These are phyloP conservation scores for Hygrophorus pudorinus DNA, from an alignment of 768 basidiomycete species.

Conservation along the genomic window DNA sequence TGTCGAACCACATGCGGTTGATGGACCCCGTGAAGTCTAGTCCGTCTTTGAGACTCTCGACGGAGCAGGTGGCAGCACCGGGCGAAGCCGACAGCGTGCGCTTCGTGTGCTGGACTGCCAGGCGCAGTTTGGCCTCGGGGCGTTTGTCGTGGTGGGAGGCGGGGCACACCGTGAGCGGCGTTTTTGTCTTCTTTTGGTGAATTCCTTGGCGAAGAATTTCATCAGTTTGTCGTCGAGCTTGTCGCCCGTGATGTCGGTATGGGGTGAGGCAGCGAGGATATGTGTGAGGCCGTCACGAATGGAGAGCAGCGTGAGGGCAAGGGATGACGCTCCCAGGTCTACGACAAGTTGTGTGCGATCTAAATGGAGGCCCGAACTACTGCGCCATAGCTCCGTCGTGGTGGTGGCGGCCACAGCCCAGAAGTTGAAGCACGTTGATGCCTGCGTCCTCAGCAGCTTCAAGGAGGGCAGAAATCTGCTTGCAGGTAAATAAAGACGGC, in stretches of 20 bases:
- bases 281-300: slow-evolving; percentile 68
- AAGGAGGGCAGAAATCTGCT: slow-evolving; percentile 60
- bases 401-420: slow-evolving; percentile 65
- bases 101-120: slow-evolving; percentile 93
- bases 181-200: slow-evolving; percentile 94
- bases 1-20: slow-evolving; percentile 53
- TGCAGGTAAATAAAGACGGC: slow-evolving; percentile 63
- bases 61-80: slow-evolving; percentile 82
- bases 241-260: slow-evolving; percentile 48
- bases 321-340: slow-evolving; percentile 71
- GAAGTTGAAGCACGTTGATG: slow-evolving; percentile 72
- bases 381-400: slow-evolving; percentile 33
- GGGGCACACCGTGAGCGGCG: slow-evolving; percentile 54
- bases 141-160: slow-evolving; percentile 59
- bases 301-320: slow-evolving; percentile 60
- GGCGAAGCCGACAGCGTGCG: slow-evolving; percentile 81
- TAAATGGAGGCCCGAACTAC: slow-evolving; percentile 23
- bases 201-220: slow-evolving; percentile 90
- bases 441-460: slow-evolving; percentile 74
- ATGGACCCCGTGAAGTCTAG: slow-evolving; percentile 69
- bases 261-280: slow-evolving; percentile 44
- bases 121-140: slow-evolving; percentile 85
- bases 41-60: slow-evolving; percentile 92
- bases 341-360: slow-evolving; percentile 78
- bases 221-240: slow-evolving; percentile 75